A percentile compares a stretch with the other conserved stretches of the same genome.
These are phyloP conservation scores for Tuber calosporum DNA, from an alignment of 495 filamentous ascomycete genomes.

Conservation along the genomic window DNA sequence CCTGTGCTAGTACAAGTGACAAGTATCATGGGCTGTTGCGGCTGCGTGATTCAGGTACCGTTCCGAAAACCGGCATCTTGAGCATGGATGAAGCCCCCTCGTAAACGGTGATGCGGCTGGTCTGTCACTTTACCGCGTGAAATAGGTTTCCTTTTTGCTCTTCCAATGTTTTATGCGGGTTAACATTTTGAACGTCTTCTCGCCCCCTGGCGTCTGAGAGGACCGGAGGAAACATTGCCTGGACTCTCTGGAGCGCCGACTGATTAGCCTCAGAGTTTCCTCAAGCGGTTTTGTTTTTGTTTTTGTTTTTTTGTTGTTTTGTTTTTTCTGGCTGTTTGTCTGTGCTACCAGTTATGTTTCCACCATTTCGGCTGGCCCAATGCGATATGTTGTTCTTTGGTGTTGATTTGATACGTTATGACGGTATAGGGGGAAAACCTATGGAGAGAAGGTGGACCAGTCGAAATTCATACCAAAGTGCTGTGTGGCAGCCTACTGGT, in stretches of 20 bases:
- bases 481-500: slow-evolving; percentile 21
- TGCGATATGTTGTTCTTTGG: slow-evolving; percentile 10
- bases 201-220: slow-evolving; percentile 25
- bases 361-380: slow-evolving; percentile 19
- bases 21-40: not conserved
- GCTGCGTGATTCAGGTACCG: slow-evolving; percentile 1
- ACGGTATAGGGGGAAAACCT: not conserved
- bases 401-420: not conserved
- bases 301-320: slow-evolving; percentile 10
- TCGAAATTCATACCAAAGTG: not conserved
- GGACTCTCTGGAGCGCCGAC: slow-evolving; percentile 24
- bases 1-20: not conserved
- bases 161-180: not conserved
- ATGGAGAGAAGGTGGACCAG: not conserved
- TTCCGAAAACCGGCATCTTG: not conserved
- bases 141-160: not conserved
- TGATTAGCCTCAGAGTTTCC: slow-evolving; percentile 22
- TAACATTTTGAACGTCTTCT: slow-evolving; percentile 5
- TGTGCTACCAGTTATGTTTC: slow-evolving; percentile 26
- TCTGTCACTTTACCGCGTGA: slow-evolving; percentile 1
- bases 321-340: slow-evolving; percentile 11
- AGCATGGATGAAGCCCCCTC: not conserved
- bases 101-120: not conserved
- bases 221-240: slow-evolving; percentile 27
- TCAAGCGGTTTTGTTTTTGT: slow-evolving; percentile 6